Base-by-base conservation (phyloP, 73 alveolate species). In the Stentor coeruleus region DNA sequence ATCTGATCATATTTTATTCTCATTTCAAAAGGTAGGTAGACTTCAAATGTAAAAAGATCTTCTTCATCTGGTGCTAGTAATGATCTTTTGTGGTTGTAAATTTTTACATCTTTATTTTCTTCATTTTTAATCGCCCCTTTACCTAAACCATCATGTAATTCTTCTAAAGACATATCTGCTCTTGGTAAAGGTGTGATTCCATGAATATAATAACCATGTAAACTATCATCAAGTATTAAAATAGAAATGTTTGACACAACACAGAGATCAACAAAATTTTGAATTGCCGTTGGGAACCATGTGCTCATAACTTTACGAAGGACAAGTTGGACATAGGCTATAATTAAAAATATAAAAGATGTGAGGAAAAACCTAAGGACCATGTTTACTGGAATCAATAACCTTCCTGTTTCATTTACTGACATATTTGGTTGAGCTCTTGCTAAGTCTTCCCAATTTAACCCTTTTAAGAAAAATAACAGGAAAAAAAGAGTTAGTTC, bases 171-270 rank as follows among this genome's bases (percentile, higher is more conserved):
- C 58, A 92, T 95, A 76, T 97, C 99, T 3, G 99, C 93, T 35
- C 89, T 84, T 40, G 97, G 97, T 20, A 84, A 81, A 2, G 99
- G 99, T 35, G 97, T 76, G 80, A 92, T 93, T 3, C 99, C 99
- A 91, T 97, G 99, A 41, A 97, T 90, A 84, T 97, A 97, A 89
- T 96, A 97, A 0, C 99, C 99, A 87, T 94, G 98, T 74, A 95
- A 87, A 39, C 89, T 81, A 31, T 95, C 97, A 76, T 96, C 98
- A 83, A 97, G 93, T 33, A 97, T 95, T 60, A 97, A 90, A 20
- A 97, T 87, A 38, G 98, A 92, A 2, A 97, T 82, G 86, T 97
- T 97, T 41, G 97, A 90, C 39, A 97, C 93, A 15, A 98, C 87
- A 83, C 99, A 97, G 58, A 97, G 87, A 93, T 97, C 99, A 35